These are phyloP conservation scores for Coemansia guatemalensis DNA, from an alignment of 192 early-diverging fungal genomes.

Conservation along the genomic window DNA sequence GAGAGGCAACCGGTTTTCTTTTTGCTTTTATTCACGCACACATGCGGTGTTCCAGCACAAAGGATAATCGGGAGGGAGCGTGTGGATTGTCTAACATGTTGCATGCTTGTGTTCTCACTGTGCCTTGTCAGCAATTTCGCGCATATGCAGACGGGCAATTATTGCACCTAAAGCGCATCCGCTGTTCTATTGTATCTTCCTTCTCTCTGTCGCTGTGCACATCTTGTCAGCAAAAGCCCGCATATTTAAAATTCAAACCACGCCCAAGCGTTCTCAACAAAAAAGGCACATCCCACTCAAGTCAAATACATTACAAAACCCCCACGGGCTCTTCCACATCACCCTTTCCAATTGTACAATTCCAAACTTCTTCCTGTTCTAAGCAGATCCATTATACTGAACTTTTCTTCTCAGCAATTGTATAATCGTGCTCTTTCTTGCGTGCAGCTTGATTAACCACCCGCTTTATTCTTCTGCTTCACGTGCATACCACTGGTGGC, in stretches of 20 bases:
- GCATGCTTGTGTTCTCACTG: conserved; percentile 3
- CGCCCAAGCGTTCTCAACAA: conserved; percentile 24
- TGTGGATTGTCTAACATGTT: conserved; percentile 1
- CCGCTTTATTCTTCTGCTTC: conserved; percentile 6
- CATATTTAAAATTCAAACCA: neutral
- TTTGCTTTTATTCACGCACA: neutral
- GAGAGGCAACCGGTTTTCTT: too few species aligned
- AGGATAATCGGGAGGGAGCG: neutral
- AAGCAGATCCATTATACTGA: neutral
- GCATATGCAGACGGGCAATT: conserved; percentile 2
- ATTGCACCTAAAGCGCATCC: conserved; percentile 1
- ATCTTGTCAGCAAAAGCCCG: neutral
- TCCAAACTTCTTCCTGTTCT: conserved; percentile 2
- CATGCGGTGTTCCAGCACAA: neutral
- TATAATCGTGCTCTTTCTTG: conserved; percentile 28
- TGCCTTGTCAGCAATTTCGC: neutral
- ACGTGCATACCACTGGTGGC: conserved; percentile 6
- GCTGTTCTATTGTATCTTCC: neutral
- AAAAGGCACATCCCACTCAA: neutral
- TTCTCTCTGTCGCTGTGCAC: neutral
- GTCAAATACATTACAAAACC: neutral
- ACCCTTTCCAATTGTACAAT: conserved; percentile 5
- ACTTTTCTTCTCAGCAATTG: conserved; percentile 21
- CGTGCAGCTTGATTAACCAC: neutral
- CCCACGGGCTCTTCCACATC: neutral